phyloP scores from a whole-genome alignment of 2,329 filamentous ascomycete species.

The Davidsoniella virescens region DNA sequence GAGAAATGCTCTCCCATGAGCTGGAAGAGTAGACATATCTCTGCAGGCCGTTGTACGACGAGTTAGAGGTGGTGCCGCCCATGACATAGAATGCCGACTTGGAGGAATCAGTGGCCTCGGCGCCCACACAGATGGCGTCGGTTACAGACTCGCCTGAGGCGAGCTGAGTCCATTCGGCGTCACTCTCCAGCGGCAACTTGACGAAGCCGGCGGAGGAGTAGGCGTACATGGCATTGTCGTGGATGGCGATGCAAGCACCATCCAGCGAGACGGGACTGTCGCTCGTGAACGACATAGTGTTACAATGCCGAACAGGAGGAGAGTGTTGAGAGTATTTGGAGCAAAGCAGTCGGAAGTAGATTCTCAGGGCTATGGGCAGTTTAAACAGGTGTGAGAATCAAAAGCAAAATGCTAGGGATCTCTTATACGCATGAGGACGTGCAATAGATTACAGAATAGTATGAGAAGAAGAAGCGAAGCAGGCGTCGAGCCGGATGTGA shows the following conservation, averaged over 20 bases:
- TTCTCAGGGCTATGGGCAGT: neutral
- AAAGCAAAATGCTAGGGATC: constrained; percentile 3
- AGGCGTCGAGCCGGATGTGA: neutral
- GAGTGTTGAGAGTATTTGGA: constrained; percentile 2
- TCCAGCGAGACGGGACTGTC: constrained; percentile 41
- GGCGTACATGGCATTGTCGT: constrained; percentile 70
- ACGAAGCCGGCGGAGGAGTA: constrained; percentile 64
- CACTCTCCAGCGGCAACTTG: constrained; percentile 50
- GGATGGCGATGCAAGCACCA: constrained; percentile 66
- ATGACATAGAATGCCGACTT: constrained; percentile 61
- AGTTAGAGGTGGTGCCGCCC: constrained; percentile 44
- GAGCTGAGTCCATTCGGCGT: constrained; percentile 55
- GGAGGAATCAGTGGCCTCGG: constrained; percentile 39
- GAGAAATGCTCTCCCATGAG: constrained; percentile 33
- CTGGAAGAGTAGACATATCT: constrained; percentile 39
- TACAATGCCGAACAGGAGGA: constrained; percentile 10
- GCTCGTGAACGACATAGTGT: constrained; percentile 12
- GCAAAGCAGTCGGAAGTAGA: neutral
- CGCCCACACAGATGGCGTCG: constrained; percentile 62
- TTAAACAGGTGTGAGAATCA: neutral
- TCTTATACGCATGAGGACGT: constrained; percentile 6
- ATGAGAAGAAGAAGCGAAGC: neutral
- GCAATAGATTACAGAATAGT: no score
- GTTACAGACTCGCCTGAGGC: constrained; percentile 52
- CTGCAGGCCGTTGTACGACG: constrained; percentile 59